phyloP scores from a whole-genome alignment of 768 basidiomycete genomes.

The Tulasnella calospora region DNA sequence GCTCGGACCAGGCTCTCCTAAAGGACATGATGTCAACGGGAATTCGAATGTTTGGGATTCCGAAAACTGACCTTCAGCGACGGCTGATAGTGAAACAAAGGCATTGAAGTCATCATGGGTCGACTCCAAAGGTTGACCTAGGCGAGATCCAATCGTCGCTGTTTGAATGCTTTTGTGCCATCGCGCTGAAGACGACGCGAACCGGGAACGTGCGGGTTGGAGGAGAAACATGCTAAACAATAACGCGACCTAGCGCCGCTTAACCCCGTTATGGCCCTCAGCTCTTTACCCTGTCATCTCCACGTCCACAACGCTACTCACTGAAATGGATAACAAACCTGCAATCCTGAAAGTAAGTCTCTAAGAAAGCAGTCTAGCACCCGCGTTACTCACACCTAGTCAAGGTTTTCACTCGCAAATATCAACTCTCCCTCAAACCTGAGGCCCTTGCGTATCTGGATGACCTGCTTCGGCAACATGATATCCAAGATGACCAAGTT shows the following conservation, averaged over 20 bases:
- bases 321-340: conserved; percentile 13
- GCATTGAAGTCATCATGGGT: not conserved
- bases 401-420: conserved; percentile 51
- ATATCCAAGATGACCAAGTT: conserved; percentile 61
- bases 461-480: conserved; percentile 62
- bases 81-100: not conserved
- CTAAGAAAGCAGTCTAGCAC: not conserved
- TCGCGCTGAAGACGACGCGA: not conserved
- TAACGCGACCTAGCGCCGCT: not conserved
- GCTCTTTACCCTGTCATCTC: not conserved
- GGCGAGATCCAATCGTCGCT: not conserved
- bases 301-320: not conserved
- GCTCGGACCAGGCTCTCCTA: not conserved
- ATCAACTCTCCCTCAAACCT: conserved; percentile 79
- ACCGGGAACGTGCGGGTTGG: not conserved
- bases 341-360: conserved; percentile 12
- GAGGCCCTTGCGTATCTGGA: conserved; percentile 70
- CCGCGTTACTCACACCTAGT: not conserved
- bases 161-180: not conserved
- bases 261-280: not conserved
- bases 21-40: not conserved
- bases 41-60: not conserved
- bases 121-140: not conserved
- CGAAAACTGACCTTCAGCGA: not conserved
- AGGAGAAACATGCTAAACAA: not conserved